Evolutionary conservation across 352 stramenopile genomes (phyloP).

Genomic region (Phytopythium sindhum): DNA sequence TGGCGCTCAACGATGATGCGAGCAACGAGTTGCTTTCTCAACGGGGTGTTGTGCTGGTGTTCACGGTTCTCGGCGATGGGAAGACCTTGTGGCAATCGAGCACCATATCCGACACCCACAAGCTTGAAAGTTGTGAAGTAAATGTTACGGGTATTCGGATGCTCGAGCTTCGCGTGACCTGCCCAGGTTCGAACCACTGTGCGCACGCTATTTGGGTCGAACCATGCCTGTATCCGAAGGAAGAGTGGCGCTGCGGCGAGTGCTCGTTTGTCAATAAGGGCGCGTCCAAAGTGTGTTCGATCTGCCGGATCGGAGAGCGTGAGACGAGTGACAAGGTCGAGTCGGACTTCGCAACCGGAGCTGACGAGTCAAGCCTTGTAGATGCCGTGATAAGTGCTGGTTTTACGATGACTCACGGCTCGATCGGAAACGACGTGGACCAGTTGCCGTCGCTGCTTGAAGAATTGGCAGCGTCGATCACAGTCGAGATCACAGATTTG

Average conservation of each 20-base stretch:
- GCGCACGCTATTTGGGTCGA: conserved; percentile 82
- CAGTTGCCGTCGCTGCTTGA: conserved; percentile 1
- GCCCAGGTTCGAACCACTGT: conserved; percentile 71
- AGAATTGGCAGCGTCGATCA: conserved; percentile 23
- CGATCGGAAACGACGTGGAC: background rate
- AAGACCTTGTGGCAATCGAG: conserved; percentile 75
- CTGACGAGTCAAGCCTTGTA: background rate
- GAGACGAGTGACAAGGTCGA: conserved; percentile 9
- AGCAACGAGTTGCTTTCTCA: conserved; percentile 55
- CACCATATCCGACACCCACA: conserved; percentile 28
- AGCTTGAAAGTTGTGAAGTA: conserved; percentile 58
- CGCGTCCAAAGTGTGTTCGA: conserved; percentile 28
- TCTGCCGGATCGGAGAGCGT: conserved; percentile 41
- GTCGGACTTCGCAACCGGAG: background rate
- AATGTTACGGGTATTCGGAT: conserved; percentile 62
- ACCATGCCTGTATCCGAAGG: conserved; percentile 54
- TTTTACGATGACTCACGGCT: background rate
- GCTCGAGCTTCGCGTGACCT: conserved; percentile 68
- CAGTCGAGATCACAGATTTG: conserved; percentile 27
- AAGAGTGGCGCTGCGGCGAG: conserved; percentile 68
- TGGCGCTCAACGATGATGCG: conserved; percentile 79
- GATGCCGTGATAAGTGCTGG: background rate
- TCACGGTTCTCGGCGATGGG: conserved; percentile 72
- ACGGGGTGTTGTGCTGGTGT: conserved; percentile 48
- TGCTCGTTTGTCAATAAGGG: conserved; percentile 80